Base-by-base conservation (phyloP, 1,284 basidiomycete species). In the Coniferiporia sulphurascens region DNA sequence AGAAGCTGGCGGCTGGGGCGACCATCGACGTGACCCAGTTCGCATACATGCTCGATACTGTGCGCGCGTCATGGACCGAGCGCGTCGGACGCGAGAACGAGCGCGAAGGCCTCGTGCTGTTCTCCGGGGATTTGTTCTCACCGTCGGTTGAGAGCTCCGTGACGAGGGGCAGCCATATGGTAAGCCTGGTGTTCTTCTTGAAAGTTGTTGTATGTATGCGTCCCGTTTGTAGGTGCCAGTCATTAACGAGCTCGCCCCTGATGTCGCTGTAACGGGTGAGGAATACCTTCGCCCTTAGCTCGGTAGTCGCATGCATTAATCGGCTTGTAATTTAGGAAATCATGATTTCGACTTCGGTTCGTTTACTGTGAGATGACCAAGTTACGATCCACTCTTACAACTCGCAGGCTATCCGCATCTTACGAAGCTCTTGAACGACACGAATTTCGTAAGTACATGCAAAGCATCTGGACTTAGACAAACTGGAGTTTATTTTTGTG, bases 81-180 rank as follows among this genome's bases (percentile, higher is more conserved):
- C 72, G 78, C 59, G 66, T 73, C 10, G 81, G 85, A 64, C 80
- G 80, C 1, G 73, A 36, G 41, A 53, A 49, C 10, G 34, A 75
- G 51, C 77, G 75, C 61, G 87, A 92, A 64, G 93, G 94, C 0
- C 76, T 97, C 2, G 79, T 89, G 0, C 73, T 97, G 2, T 97
- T 96, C 73, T 94, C 91, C 32, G 94, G 94, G 4, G 94, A 96
- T 70, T 76, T 91, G 3, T 94, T 94, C 70, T 86, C 87, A 17
- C 93, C 93, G 0, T 91, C 89, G 2, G 82, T 93, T 0, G 93
- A 95, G 73, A 91, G 87, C 66, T 86, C 87, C 7, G 86, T 97
- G 21, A 95, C 93, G 3, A 77, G 94, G 70, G 94, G 94, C 46
- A 93, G 88, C 61, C 93, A 96, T 80, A 91, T 96, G 91, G 91